Evolutionary conservation across 2,329 filamentous ascomycete species (phyloP).

Genomic region (Microdochium trichocladiopsis): DNA sequence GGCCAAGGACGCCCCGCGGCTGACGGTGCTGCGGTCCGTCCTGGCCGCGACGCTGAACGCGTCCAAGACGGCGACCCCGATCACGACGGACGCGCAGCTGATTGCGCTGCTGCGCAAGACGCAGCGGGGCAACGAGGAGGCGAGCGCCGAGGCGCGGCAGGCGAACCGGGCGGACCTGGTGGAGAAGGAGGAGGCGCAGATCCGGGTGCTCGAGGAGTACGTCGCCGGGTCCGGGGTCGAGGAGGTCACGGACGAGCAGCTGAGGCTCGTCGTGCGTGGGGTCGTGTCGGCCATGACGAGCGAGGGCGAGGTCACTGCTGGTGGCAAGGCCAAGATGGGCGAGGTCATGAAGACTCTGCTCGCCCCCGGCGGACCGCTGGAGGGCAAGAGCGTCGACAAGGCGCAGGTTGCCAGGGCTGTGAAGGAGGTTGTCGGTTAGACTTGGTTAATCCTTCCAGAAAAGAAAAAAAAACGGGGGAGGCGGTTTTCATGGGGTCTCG

Average conservation of each 20-base stretch:
- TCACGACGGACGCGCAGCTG: conserved; percentile 63
- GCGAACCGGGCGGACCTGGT: conserved; percentile 63
- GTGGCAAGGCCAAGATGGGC: conserved; percentile 43
- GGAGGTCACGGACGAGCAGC: conserved; percentile 49
- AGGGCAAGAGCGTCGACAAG: conserved; percentile 59
- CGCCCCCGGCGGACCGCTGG: conserved; percentile 41
- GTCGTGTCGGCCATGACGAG: conserved; percentile 43
- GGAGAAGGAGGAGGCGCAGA: conserved; percentile 61
- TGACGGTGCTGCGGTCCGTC: conserved; percentile 61
- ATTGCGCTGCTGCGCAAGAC: conserved; percentile 61
- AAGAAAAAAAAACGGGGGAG: not conserved
- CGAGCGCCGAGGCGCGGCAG: conserved; percentile 54
- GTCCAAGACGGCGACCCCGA: conserved; percentile 64
- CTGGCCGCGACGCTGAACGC: conserved; percentile 68
- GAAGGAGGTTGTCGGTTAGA: conserved; percentile 33
- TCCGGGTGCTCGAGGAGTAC: conserved; percentile 60
- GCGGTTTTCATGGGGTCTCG: too few relatives aligned
- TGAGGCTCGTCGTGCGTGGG: conserved; percentile 43
- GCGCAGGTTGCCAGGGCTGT: conserved; percentile 53
- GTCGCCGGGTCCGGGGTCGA: conserved; percentile 51
- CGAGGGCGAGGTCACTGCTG: conserved; percentile 26
- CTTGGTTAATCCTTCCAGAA: too few relatives aligned
- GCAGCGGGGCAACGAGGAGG: conserved; percentile 47
- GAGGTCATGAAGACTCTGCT: conserved; percentile 57
- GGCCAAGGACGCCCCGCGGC: conserved; percentile 54